Evolutionary conservation across 345 rosid genomes (phyloP).

Genomic region (Jatropha curcas): DNA sequence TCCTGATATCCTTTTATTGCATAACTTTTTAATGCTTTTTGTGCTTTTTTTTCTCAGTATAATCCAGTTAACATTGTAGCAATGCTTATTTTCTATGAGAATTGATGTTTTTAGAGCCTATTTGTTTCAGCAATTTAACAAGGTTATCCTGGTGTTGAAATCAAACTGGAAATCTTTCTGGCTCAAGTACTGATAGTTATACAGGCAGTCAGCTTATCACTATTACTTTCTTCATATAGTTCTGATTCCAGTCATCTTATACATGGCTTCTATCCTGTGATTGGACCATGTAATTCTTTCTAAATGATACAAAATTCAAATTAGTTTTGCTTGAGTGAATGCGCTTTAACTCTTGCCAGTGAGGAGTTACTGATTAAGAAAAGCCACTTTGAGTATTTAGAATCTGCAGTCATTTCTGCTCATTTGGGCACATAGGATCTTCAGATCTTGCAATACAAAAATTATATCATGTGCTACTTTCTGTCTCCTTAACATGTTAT

Average conservation of each 20-base stretch:
- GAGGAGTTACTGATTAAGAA: background rate
- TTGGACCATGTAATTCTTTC: background rate
- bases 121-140: background rate
- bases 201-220: background rate
- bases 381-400: background rate
- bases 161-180: background rate
- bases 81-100: background rate
- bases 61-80: background rate
- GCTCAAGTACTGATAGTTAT: background rate
- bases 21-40: background rate
- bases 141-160: background rate
- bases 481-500: slow-evolving; percentile 42
- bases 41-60: background rate
- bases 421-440: background rate
- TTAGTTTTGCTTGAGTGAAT: background rate
- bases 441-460: background rate
- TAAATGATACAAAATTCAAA: background rate
- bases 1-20: slow-evolving; percentile 92
- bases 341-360: background rate
- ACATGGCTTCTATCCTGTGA: background rate
- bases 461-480: slow-evolving; percentile 1
- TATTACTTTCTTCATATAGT: background rate
- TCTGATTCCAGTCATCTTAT: background rate
- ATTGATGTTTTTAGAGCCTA: background rate
- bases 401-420: background rate